A percentile compares a stretch with the other conserved stretches of the same genome.
These are phyloP conservation scores for Pichia exigua DNA, from an alignment of 805 yeast species.

Conservation along the genomic window DNA sequence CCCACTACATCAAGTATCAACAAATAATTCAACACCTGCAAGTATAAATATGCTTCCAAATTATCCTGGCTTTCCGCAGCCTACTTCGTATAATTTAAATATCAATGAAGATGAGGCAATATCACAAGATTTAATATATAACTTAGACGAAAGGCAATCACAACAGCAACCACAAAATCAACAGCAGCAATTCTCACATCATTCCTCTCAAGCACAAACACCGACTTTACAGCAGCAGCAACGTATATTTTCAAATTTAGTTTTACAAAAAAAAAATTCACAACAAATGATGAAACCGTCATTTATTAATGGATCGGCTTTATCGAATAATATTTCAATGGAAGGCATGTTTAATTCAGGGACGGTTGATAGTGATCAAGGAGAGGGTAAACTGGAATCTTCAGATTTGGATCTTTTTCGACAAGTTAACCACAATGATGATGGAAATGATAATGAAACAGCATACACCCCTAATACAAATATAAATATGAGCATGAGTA, in stretches of 20 bases:
- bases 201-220: not conserved
- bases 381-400: slow-evolving; percentile 7
- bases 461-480: not conserved
- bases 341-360: slow-evolving; percentile 11
- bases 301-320: not conserved
- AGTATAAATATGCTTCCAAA: slow-evolving; percentile 3
- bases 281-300: not conserved
- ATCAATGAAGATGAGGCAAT: not conserved
- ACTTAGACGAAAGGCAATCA: not conserved
- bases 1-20: slow-evolving; percentile 1
- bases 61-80: slow-evolving; percentile 2
- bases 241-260: slow-evolving; percentile 1
- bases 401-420: slow-evolving; percentile 11
- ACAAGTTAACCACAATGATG: not conserved
- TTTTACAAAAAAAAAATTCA: not conserved
- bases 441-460: not conserved
- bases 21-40: slow-evolving; percentile 5
- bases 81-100: not conserved
- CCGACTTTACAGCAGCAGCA: not conserved
- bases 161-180: not conserved
- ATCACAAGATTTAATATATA: not conserved
- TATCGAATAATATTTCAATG: not conserved
- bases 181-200: not conserved
- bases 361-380: slow-evolving; percentile 10
- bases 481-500: not conserved